Evolutionary conservation across 257 asterid species (phyloP), one percentile per base, ranked within the genome.

Genomic region (Capsicum rhomboideum): DNA sequence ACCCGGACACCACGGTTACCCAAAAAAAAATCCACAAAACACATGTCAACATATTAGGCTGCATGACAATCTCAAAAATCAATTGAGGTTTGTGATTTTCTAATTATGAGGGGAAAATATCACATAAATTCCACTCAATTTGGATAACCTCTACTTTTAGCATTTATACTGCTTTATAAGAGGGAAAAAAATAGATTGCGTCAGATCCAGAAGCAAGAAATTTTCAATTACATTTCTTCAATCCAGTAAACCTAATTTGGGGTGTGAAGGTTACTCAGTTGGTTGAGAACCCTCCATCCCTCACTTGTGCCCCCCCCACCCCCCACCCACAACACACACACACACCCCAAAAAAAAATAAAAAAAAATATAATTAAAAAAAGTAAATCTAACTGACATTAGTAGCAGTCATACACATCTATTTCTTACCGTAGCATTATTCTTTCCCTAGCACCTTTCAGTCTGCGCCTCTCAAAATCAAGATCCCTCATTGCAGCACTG

Each of bases 361-460:
- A 34, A 34, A 5, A 34, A 34, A 34, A 34, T n/a, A n/a, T n/a
- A n/a, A n/a, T n/a, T n/a, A 34, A 34, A 34, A 34, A 34, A 34
- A 28, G 61, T 74, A 23, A 14, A 50, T 21, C 63, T 75, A 49
- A 75, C 26, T 49, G 34, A 75, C 21, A 49, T 26, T 49, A 26
- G 59, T 28, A 77, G 26, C 63, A 77, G 44, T 16, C 44, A 17
- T 28, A 49, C 82, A 26, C 10, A 8, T 67, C 7, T 58, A 34
- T 18, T 44, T 87, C 91, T 87, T 89, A 97, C 99, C 99, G 97
- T 67, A 97, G 99, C 99, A 97, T 97, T 81, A 95, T 93, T 90
- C 99, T 88, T 90, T 97, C 99, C 82, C 97, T 89, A 46, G 99
- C 99, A 68, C 89, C 99, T 89, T 92, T 95, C 58, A 97, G 91